Evolutionary conservation across 805 yeast genomes (phyloP).

Genomic region (Ascoidea rubescens): DNA sequence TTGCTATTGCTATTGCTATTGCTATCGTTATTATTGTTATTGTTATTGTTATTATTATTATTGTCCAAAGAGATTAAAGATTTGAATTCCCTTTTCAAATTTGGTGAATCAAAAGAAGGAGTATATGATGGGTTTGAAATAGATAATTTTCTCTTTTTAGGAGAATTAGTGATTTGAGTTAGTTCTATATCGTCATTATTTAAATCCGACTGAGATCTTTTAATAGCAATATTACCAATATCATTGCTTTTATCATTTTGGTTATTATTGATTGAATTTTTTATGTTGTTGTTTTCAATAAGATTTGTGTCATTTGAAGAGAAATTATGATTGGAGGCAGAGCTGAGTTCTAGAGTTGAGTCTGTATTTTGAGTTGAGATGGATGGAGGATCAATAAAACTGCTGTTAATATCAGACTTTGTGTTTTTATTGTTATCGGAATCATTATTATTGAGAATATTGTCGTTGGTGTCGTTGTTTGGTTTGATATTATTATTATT

Average conservation of each 20-base stretch:
- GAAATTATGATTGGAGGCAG: neutral
- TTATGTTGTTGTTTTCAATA: neutral
- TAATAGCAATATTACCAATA: neutral
- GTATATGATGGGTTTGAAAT: conserved; percentile 4
- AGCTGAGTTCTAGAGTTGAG: neutral
- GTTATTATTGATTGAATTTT: conserved; percentile 5
- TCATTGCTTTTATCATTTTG: conserved; percentile 9
- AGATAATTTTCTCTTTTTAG: conserved; percentile 7
- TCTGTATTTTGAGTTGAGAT: too few species aligned
- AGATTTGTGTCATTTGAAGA: neutral
- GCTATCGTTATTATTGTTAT: neutral
- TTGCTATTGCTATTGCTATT: conserved; percentile 1
- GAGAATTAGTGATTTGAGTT: conserved; percentile 4
- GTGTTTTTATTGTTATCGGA: neutral
- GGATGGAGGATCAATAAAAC: too few species aligned
- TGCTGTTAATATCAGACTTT: neutral
- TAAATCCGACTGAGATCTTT: neutral
- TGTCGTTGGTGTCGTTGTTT: neutral
- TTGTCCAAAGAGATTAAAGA: too few species aligned
- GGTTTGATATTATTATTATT: neutral
- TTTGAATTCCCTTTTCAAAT: too few species aligned
- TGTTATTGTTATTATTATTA: conserved; percentile 1
- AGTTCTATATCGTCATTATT: neutral
- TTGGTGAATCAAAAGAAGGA: neutral
- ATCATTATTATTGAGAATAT: neutral